A percentile compares a stretch with the other conserved stretches of the same genome.
phyloP scores from a whole-genome alignment of 768 basidiomycete genomes.

The Tephrocybe rancida region DNA sequence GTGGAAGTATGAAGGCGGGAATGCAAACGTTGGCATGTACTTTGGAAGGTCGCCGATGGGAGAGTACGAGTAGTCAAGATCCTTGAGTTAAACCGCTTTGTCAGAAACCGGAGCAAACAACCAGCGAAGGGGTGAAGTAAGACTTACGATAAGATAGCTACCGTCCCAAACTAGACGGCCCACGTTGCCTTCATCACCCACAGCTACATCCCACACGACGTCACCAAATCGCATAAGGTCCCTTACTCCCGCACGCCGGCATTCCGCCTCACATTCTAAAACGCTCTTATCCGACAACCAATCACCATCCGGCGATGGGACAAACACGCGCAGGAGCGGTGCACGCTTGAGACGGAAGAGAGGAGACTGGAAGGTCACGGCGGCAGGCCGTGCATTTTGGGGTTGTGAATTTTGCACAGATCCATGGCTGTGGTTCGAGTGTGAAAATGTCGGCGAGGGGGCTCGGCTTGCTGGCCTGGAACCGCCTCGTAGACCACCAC shows the following conservation, averaged over 20 bases:
- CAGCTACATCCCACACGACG: conserved; percentile 86
- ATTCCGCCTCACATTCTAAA: conserved; percentile 80
- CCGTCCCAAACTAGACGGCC: conserved; percentile 90
- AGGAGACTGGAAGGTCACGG: conserved; percentile 59
- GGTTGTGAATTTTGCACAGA: conserved; percentile 11
- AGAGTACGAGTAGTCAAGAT: conserved; percentile 84
- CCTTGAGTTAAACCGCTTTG: conserved; percentile 43
- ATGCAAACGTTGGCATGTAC: conserved; percentile 78
- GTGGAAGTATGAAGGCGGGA: conserved; percentile 90
- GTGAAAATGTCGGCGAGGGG: conserved; percentile 63
- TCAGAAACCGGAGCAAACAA: conserved; percentile 12
- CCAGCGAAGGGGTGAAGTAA: conserved; percentile 15
- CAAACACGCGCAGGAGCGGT: conserved; percentile 78
- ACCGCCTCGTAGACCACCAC: conserved; percentile 20
- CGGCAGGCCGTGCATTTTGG: background rate
- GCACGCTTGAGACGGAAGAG: conserved; percentile 73
- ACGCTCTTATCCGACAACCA: conserved; percentile 86
- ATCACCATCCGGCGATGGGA: conserved; percentile 84
- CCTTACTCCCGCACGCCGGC: conserved; percentile 66
- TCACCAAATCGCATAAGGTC: conserved; percentile 73
- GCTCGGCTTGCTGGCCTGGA: conserved; percentile 62
- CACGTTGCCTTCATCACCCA: conserved; percentile 83
- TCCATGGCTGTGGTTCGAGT: conserved; percentile 37
- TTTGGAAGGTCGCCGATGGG: conserved; percentile 75
- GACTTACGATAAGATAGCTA: conserved; percentile 79